These are phyloP conservation scores for Clonostachys byssicola DNA, from an alignment of 2,329 filamentous ascomycete genomes.

Conservation along the genomic window DNA sequence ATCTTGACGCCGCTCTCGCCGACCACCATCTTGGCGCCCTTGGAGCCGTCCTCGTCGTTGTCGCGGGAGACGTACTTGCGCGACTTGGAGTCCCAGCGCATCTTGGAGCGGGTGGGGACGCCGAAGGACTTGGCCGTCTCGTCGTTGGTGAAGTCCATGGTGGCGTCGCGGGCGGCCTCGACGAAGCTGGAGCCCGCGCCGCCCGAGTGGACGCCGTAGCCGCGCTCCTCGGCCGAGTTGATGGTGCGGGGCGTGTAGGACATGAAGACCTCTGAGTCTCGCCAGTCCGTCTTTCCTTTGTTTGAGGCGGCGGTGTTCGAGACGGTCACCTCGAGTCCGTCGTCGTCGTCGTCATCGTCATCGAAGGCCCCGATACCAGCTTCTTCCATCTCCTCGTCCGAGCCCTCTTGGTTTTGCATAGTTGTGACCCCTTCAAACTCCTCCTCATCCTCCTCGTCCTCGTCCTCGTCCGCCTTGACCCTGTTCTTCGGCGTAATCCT, in stretches of 20 bases:
- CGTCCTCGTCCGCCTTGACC: slow-evolving; percentile 31
- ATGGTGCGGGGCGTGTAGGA: slow-evolving; percentile 80
- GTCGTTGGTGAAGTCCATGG: slow-evolving; percentile 92
- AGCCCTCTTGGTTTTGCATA: slow-evolving; percentile 21
- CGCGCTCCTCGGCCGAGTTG: slow-evolving; percentile 83
- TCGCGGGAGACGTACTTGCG: slow-evolving; percentile 90
- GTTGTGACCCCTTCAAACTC: slow-evolving; percentile 15
- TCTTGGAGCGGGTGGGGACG: slow-evolving; percentile 66
- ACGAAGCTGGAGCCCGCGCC: slow-evolving; percentile 75
- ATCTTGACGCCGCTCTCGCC: slow-evolving; percentile 96
- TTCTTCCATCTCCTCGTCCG: slow-evolving; percentile 37
- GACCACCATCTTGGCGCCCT: slow-evolving; percentile 66
- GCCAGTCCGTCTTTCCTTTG: slow-evolving; percentile 61
- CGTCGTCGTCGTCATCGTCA: slow-evolving; percentile 54
- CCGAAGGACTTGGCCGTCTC: slow-evolving; percentile 78
- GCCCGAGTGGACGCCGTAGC: slow-evolving; percentile 88
- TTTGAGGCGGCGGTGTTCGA: slow-evolving; percentile 50
- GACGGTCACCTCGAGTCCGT: slow-evolving; percentile 69
- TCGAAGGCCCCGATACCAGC: slow-evolving; percentile 11
- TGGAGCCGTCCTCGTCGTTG: slow-evolving; percentile 92
- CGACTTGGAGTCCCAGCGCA: slow-evolving; percentile 96
- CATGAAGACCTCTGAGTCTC: slow-evolving; percentile 93
- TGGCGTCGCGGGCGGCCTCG: slow-evolving; percentile 77
- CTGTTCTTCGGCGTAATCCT: slow-evolving; percentile 59
- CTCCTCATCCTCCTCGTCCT: slow-evolving; percentile 18